Percentiles rank a stretch among this genome's conserved stretches.
Conservation (phyloP, 169 alveolate species). For the Eimeria sp. region DNA sequence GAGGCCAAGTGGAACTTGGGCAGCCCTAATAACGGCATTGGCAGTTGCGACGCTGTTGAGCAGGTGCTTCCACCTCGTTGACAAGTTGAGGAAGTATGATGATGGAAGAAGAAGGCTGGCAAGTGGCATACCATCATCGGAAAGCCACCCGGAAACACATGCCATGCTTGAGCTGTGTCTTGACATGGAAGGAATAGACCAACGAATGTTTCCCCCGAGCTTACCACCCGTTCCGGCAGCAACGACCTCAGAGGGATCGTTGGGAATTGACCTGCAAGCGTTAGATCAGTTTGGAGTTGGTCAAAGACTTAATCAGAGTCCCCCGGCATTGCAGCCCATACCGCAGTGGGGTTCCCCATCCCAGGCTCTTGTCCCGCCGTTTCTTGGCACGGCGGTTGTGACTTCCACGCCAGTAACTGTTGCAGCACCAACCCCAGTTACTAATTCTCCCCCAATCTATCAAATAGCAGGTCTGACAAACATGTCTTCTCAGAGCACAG, state of each 20-base stretch:
- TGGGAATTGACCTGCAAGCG: not conserved
- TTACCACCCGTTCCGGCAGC: not conserved
- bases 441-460: not conserved
- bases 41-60: constrained; percentile 23
- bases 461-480: not conserved
- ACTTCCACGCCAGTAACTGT: not conserved
- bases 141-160: not conserved
- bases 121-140: not conserved
- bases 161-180: constrained; percentile 7
- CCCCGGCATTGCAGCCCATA: not conserved
- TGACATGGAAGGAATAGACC: not conserved
- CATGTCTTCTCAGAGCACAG: not conserved
- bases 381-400: not conserved
- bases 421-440: not conserved
- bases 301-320: not conserved
- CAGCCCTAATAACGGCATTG: not conserved
- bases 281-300: not conserved
- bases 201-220: not conserved
- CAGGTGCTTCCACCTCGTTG: not conserved
- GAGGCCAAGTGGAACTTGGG: not conserved
- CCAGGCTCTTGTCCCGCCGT: not conserved
- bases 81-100: not conserved
- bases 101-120: not conserved
- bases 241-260: not conserved
- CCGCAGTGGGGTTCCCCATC: not conserved